Conservation (phyloP, 1,284 basidiomycete genomes). For the Bjerkandera adusta region DNA sequence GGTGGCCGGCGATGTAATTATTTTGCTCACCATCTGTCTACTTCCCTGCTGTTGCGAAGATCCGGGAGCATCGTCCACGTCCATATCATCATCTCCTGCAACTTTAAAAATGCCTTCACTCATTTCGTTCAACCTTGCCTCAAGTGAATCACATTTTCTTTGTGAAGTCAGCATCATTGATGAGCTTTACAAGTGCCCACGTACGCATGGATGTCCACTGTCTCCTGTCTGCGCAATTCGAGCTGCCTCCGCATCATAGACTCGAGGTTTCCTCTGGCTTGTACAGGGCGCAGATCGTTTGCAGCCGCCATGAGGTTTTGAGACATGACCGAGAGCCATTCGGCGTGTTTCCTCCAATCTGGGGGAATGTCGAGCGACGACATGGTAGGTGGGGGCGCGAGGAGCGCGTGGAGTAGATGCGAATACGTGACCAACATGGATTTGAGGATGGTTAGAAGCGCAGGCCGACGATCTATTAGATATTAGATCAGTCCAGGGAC, state of each 20-base stretch:
- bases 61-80: too few species aligned
- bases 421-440: slow-evolving; percentile 74
- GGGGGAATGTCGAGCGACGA: slow-evolving; percentile 43
- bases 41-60: too few species aligned
- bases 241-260: slow-evolving; percentile 75
- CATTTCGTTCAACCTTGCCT: slow-evolving; percentile 55
- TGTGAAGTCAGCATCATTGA: neutral
- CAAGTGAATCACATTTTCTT: slow-evolving; percentile 70
- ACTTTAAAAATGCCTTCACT: too few species aligned
- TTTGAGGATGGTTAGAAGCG: slow-evolving; percentile 60
- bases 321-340: slow-evolving; percentile 74
- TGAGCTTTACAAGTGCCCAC: slow-evolving; percentile 22
- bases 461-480: slow-evolving; percentile 65
- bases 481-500: neutral
- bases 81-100: too few species aligned
- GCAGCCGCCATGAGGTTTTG: slow-evolving; percentile 82
- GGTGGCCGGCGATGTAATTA: too few species aligned
- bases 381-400: slow-evolving; percentile 57
- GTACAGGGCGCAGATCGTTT: slow-evolving; percentile 78
- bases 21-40: slow-evolving; percentile 3
- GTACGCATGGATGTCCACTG: slow-evolving; percentile 59
- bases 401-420: slow-evolving; percentile 56
- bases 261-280: slow-evolving; percentile 74
- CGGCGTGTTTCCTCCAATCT: slow-evolving; percentile 68
- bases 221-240: slow-evolving; percentile 67